Evolutionary conservation across 352 stramenopile genomes (phyloP), one percentile per base, ranked within the genome.

Genomic region (Peronosclerospora sorghi): DNA sequence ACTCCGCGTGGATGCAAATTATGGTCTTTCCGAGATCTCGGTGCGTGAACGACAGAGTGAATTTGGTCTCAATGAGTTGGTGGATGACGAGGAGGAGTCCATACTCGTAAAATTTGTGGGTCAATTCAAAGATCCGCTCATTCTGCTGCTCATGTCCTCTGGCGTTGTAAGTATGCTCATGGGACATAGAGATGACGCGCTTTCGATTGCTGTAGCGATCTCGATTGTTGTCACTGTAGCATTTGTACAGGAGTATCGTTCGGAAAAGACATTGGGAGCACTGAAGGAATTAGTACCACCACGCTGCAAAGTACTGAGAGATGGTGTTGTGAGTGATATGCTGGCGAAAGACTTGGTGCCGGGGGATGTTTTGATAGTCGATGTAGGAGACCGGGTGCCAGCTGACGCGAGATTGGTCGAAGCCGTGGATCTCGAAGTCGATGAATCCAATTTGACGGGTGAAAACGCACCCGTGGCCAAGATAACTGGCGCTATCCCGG

Each of bases 51-150:
- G 78, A 6, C 73, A 84, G 56, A 64, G 60, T n/a, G 66, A 86
- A 51, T 69, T 79, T 50, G 78, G 78, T 0, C 38, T 73, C 4
- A 90, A 88, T 51, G 67, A 86, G 47, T 53, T 90, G n/a, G 69
- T 63, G 47, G 66, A 45, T 14, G 73, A 85, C 17, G 73, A 86
- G 39, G 68, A 85, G 34, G 79, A 86, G 42, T 88, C 85, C 15
- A 73, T 98, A n/a, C 34, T 96, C 20, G 48, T 73, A 27, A 96
- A 96, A 49, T 96, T 98, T 48, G 21, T 84, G 10, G 78, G 75
- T 21, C 94, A 98, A 68, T 92, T 98, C 57, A 97, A 98, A 56
- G 94, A 98, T 61, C 95, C 95, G 10, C 69, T 98, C 5, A 98
- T 98, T 59, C 49, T 98, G 47, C 83, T 98, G 61, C 76, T 98